Evolutionary conservation across 2,329 filamentous ascomycete genomes (phyloP).

Genomic region (Talaromyces sp.): DNA sequence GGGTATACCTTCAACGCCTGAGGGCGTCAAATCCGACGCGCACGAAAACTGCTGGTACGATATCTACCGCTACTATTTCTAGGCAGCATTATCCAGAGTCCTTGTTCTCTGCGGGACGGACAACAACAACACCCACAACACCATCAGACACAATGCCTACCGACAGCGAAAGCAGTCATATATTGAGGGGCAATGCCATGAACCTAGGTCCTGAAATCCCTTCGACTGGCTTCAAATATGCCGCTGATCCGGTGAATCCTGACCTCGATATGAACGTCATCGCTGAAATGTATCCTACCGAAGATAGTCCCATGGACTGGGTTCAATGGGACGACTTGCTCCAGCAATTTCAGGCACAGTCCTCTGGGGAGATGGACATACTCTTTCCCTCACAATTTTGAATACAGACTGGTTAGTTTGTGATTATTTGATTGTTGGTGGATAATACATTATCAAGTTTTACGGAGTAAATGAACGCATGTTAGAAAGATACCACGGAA

Average conservation of each 20-base stretch:
- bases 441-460: neutral
- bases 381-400: neutral
- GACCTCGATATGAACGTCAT: neutral
- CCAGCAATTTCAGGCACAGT: slow-evolving; percentile 19
- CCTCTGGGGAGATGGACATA: slow-evolving; percentile 1
- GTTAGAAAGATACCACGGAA: neutral
- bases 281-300: slow-evolving; percentile 6
- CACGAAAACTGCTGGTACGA: neutral
- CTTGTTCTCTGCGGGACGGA: neutral
- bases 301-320: slow-evolving; percentile 22
- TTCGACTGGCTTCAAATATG: neutral
- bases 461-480: neutral
- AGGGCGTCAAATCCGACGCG: neutral
- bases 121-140: neutral
- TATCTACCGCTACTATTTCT: neutral
- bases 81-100: neutral
- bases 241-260: neutral
- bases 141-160: neutral
- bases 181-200: neutral
- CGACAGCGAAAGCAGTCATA: neutral
- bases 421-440: neutral
- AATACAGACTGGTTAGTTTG: neutral
- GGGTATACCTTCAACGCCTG: slow-evolving; percentile 6
- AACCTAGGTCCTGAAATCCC: neutral
- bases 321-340: slow-evolving; percentile 24